Percentiles rank a stretch among this genome's conserved stretches.
These are phyloP conservation scores for Mycosphaerella sp. DNA, from an alignment of 2,329 filamentous ascomycete species.

Conservation along the genomic window DNA sequence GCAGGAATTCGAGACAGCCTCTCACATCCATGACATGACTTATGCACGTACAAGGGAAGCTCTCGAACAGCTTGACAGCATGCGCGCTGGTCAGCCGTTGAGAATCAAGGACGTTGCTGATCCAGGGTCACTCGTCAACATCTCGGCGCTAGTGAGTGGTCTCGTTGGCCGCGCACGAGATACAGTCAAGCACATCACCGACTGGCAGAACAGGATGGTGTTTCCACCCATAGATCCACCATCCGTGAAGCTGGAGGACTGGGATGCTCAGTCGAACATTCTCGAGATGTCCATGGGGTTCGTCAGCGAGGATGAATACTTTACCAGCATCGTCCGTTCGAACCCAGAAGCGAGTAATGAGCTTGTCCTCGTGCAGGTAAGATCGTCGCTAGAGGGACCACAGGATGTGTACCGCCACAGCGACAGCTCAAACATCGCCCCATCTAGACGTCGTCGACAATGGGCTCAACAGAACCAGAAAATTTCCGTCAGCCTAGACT, in stretches of 20 bases:
- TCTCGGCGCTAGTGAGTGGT: slow-evolving; percentile 25
- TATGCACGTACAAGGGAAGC: slow-evolving; percentile 22
- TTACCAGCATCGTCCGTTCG: slow-evolving; percentile 1
- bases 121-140: slow-evolving; percentile 21
- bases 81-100: slow-evolving; percentile 12
- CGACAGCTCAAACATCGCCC: neutral
- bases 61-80: slow-evolving; percentile 12
- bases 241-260: slow-evolving; percentile 1
- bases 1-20: slow-evolving; percentile 20
- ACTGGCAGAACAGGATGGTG: slow-evolving; percentile 38
- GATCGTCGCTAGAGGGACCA: neutral
- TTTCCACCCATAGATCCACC: slow-evolving; percentile 13
- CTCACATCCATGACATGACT: slow-evolving; percentile 14
- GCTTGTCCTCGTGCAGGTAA: slow-evolving; percentile 1
- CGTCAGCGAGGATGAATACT: neutral
- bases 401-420: neutral
- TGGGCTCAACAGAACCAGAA: neutral
- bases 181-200: slow-evolving; percentile 35
- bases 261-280: neutral
- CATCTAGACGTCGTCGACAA: neutral
- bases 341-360: neutral
- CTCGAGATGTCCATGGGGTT: slow-evolving; percentile 13
- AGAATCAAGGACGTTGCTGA: slow-evolving; percentile 17
- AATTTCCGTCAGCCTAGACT: neutral
- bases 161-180: slow-evolving; percentile 21